phyloP scores from a whole-genome alignment of 306 rosid genomes.

The Quercus alba region DNA sequence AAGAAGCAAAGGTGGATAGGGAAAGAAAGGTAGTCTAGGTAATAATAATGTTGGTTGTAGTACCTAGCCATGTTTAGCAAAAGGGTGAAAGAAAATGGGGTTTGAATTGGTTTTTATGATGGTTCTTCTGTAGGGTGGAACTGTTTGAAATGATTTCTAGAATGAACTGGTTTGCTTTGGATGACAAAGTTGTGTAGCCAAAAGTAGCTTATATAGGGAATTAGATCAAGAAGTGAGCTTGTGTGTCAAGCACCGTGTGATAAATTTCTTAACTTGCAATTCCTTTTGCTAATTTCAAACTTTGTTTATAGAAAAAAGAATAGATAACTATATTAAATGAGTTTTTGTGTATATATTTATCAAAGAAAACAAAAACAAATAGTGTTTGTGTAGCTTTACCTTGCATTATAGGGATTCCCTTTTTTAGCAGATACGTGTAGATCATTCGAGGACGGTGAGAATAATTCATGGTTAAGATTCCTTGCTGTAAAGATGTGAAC shows the following conservation, averaged over 20 bases:
- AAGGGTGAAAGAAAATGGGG: background rate
- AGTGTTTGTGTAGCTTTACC: slow-evolving; percentile 9
- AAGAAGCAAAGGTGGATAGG: slow-evolving; percentile 64
- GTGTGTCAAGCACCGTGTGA: background rate
- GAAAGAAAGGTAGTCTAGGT: slow-evolving; percentile 51
- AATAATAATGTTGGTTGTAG: slow-evolving; percentile 23
- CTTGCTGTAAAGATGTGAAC: slow-evolving; percentile 19
- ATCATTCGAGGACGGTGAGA: slow-evolving; percentile 32
- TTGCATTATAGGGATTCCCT: slow-evolving; percentile 18
- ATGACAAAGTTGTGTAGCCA: background rate
- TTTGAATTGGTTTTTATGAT: background rate
- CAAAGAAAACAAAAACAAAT: too few relatives aligned
- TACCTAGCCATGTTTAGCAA: slow-evolving; percentile 42
- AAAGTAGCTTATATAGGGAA: slow-evolving; percentile 25
- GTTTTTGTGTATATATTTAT: background rate
- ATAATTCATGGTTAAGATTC: slow-evolving; percentile 28
- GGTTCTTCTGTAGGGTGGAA: background rate
- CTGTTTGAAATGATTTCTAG: slow-evolving; percentile 1
- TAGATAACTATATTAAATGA: background rate
- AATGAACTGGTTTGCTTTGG: slow-evolving; percentile 20
- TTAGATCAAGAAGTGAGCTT: background rate
- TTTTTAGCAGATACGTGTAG: slow-evolving; percentile 27
- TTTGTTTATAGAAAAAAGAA: background rate
- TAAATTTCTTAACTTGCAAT: background rate
- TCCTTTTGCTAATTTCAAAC: background rate